These are phyloP conservation scores for Laburnicola sp. DNA, from an alignment of 2,329 filamentous ascomycete species.

Conservation along the genomic window DNA sequence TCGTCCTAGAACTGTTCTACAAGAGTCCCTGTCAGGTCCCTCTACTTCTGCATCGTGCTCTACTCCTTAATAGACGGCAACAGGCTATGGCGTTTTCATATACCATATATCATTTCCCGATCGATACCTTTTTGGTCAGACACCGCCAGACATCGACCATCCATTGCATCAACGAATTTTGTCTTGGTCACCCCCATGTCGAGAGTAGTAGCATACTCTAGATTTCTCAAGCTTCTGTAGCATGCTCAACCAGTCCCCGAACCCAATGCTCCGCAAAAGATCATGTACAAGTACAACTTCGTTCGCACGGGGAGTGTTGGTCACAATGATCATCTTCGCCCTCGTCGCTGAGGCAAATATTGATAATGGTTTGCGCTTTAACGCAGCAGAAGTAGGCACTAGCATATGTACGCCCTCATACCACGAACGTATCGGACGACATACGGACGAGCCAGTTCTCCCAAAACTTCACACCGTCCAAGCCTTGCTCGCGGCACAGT, in stretches of 20 bases:
- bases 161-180: conserved; percentile 42
- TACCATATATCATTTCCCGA: conserved; percentile 26
- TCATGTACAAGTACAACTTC: conserved; percentile 30
- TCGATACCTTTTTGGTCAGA: conserved; percentile 40
- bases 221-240: conserved; percentile 20
- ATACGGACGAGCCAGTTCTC: conserved; percentile 62
- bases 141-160: conserved; percentile 36
- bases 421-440: neutral
- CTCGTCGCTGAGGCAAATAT: no score
- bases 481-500: conserved; percentile 85
- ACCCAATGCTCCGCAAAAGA: conserved; percentile 26
- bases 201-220: conserved; percentile 24
- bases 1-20: no score
- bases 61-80: neutral
- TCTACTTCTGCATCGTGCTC: no score
- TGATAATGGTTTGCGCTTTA: no score
- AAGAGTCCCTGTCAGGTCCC: no score
- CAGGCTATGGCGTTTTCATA: conserved; percentile 22
- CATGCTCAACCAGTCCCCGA: conserved; percentile 24
- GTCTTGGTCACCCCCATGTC: conserved; percentile 34
- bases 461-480: conserved; percentile 93
- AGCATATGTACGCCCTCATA: no score
- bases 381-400: no score
- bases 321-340: conserved; percentile 14
- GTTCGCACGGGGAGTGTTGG: conserved; percentile 26